phyloP scores from a whole-genome alignment of 495 filamentous ascomycete species.

The Penicilliopsis zonata region DNA sequence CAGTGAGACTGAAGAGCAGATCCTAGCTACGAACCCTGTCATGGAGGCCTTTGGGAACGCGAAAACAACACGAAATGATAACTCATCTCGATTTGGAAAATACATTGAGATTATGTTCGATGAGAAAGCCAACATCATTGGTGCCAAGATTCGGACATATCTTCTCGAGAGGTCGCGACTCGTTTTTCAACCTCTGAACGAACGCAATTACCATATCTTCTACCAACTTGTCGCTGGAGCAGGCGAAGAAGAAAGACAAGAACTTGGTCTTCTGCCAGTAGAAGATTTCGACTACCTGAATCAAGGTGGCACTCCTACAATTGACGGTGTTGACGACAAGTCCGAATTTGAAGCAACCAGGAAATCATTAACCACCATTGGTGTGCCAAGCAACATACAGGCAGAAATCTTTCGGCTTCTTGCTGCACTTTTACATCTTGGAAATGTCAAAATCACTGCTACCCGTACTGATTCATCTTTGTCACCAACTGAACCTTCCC shows the following conservation, averaged over 20 bases:
- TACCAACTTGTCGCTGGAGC: slow-evolving; percentile 95
- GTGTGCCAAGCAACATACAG: slow-evolving; percentile 63
- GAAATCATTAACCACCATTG: slow-evolving; percentile 77
- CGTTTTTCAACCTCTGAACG: slow-evolving; percentile 96
- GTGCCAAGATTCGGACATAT: slow-evolving; percentile 93
- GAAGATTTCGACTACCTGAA: slow-evolving; percentile 95
- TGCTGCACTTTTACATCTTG: slow-evolving; percentile 85
- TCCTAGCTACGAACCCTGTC: slow-evolving; percentile 95
- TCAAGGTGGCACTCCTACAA: slow-evolving; percentile 80
- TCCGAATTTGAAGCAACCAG: slow-evolving; percentile 83
- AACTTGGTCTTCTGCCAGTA: slow-evolving; percentile 62
- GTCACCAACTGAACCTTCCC: slow-evolving; percentile 64
- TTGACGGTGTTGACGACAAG: slow-evolving; percentile 93
- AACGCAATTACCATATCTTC: slow-evolving; percentile 99
- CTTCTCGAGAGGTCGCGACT: slow-evolving; percentile 89
- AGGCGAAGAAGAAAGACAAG: slow-evolving; percentile 69
- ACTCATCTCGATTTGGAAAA: slow-evolving; percentile 97
- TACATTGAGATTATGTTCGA: slow-evolving; percentile 99
- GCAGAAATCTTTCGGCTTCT: slow-evolving; percentile 81
- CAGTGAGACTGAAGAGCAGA: slow-evolving; percentile 97
- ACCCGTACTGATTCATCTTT: slow-evolving; percentile 80
- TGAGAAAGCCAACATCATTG: slow-evolving; percentile 88
- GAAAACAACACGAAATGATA: slow-evolving; percentile 98
- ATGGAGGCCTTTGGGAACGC: slow-evolving; percentile 99
- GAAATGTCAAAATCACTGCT: slow-evolving; percentile 89